Conservation (phyloP, 169 alveolate genomes). For the Ichthyophthirius multifiliis region DNA sequence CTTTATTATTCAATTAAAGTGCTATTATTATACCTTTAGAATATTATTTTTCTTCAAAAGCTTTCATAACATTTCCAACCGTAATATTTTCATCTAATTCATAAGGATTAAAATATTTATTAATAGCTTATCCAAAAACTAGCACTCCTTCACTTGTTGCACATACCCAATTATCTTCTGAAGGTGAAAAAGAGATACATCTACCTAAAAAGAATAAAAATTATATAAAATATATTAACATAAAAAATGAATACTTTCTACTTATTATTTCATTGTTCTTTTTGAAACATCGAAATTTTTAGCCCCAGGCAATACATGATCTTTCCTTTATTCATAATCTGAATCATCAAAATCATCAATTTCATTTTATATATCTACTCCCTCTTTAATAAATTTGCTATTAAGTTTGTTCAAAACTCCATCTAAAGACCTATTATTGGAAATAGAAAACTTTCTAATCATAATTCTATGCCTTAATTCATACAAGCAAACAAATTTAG, state of each 20-base stretch:
- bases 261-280: conserved; percentile 48
- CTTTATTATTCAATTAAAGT: neutral
- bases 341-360: conserved; percentile 43
- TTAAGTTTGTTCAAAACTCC: conserved; percentile 77
- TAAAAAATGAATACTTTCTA: conserved; percentile 25
- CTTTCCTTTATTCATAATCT: conserved; percentile 54
- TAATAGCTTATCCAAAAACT: conserved; percentile 52
- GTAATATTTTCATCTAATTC: conserved; percentile 70
- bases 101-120: conserved; percentile 56
- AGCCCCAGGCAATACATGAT: conserved; percentile 71
- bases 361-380: conserved; percentile 45
- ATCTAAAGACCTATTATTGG: conserved; percentile 79
- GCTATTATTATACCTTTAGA: neutral
- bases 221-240: neutral
- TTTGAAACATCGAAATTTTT: conserved; percentile 53
- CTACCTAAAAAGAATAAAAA: conserved; percentile 1
- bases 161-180: conserved; percentile 65
- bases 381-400: conserved; percentile 45
- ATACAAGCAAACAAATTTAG: conserved; percentile 76
- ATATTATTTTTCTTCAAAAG: conserved; percentile 2
- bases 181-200: conserved; percentile 63
- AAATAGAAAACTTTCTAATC: conserved; percentile 62
- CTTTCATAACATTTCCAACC: conserved; percentile 49
- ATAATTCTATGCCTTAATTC: conserved; percentile 75
- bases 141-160: conserved; percentile 78